These are phyloP conservation scores for Aethionema arabicum DNA, from an alignment of 345 rosid genomes.

Conservation along the genomic window DNA sequence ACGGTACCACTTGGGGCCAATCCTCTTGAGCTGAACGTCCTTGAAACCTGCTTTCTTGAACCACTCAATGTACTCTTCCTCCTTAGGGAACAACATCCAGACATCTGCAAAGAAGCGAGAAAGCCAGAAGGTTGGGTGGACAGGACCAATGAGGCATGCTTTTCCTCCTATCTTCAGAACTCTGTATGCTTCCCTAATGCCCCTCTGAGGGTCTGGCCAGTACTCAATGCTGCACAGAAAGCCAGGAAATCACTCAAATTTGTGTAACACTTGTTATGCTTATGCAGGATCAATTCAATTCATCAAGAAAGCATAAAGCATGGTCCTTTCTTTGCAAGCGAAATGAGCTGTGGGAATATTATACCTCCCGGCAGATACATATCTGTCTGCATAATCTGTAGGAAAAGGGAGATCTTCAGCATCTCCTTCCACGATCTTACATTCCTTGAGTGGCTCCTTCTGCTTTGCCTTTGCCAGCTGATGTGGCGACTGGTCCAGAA, in stretches of 20 bases:
- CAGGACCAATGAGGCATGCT: conserved; percentile 94
- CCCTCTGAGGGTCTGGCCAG: conserved; percentile 99
- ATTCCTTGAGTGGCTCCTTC: conserved; percentile 93
- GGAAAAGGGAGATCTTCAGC: conserved; percentile 91
- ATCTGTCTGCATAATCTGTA: conserved; percentile 93
- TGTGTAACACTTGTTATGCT: too few relatives aligned
- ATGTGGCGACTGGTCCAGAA: conserved; percentile 97
- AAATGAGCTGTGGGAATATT: not conserved
- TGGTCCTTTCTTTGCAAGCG: too few relatives aligned
- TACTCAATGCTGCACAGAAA: conserved; percentile 73
- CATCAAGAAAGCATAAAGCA: too few relatives aligned
- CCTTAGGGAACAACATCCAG: conserved; percentile 99
- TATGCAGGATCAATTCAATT: too few relatives aligned
- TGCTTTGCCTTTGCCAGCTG: conserved; percentile 96
- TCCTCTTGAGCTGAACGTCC: conserved; percentile 86
- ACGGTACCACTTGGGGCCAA: conserved; percentile 99
- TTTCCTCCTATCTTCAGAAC: conserved; percentile 90
- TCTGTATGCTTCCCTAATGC: conserved; percentile 94
- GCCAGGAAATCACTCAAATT: too few relatives aligned
- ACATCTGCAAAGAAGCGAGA: conserved; percentile 97
- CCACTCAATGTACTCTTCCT: conserved; percentile 99
- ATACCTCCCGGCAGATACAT: conserved; percentile 96
- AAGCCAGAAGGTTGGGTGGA: conserved; percentile 92
- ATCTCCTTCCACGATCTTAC: conserved; percentile 90
- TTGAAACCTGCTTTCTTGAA: conserved; percentile 88